Evolutionary conservation across 805 yeast species (phyloP), one percentile per base, ranked within the genome.

Genomic region (Candida takata): DNA sequence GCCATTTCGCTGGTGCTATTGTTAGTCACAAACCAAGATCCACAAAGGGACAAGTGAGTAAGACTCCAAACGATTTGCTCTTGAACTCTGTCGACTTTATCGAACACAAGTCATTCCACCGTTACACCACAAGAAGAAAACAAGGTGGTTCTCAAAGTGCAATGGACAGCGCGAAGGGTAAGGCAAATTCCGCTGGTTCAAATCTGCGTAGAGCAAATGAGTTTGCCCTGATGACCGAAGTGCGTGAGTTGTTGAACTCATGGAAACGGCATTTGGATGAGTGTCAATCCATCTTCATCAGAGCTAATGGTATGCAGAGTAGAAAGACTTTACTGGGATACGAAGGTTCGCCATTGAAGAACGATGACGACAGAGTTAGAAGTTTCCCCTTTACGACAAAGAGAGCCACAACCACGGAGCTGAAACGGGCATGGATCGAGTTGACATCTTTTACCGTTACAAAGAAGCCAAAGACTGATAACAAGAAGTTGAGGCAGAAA

Each of bases 121-220:
- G 97, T 46, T 92, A 92, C 53, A 92, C 98, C 3, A 87, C 97
- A 2, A 77, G 98, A 64, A 72, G 96, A 45, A 92, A 92, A 54
- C 98, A 92, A 59, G 98, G 98, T 66, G 98, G 98, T 2, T 74
- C 97, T 0, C 98, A 92, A 56, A 75, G 88, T 45, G 88, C 97
- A 2, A 81, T 75, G 59, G 98, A 92, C 59, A 85, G 81, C 52
- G 83, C 95, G 1, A 75, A 82, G 46, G 97, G 98, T 4, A 90
- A 88, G 55, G 97, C 97, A 7, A 86, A 86, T 43, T 86, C 96
- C 18, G 98, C 96, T 0, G 98, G 98, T 34, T 82, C 97, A 2
- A 76, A 77, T 36, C 68, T 92, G 31, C 77, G 98, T 63, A 70
- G 98, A 42, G 79, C 86, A 49, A 90, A 88, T 51, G 98, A 92